Conservation (phyloP, 2,329 filamentous ascomycete species). For the Fusarium xyrophilum region DNA sequence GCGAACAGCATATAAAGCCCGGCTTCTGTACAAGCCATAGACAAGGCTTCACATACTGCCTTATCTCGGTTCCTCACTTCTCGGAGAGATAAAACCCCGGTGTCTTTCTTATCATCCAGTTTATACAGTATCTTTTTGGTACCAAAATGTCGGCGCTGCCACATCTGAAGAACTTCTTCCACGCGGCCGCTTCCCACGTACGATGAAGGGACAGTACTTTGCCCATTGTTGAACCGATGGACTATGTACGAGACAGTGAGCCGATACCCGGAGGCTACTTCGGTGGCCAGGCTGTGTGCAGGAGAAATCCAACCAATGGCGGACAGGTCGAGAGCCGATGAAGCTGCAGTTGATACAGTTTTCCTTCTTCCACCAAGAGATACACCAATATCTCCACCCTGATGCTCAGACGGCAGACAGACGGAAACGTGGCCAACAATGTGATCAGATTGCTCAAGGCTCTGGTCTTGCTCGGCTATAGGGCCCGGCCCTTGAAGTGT, state of each 20-base stretch:
- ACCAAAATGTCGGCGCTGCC: not conserved
- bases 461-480: not conserved
- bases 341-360: not conserved
- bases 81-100: not conserved
- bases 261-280: constrained; percentile 18
- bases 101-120: not conserved
- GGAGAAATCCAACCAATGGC: constrained; percentile 14
- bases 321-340: constrained; percentile 18
- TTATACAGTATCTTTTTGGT: constrained; percentile 7
- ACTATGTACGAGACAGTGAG: constrained; percentile 20
- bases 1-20: constrained; percentile 21
- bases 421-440: constrained; percentile 9
- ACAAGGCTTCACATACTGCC: constrained; percentile 5
- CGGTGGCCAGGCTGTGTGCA: not conserved
- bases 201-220: not conserved
- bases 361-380: not conserved
- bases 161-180: constrained; percentile 3
- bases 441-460: not conserved
- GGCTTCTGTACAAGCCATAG: not conserved
- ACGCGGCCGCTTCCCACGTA: not conserved
- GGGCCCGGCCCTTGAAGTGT: constrained; percentile 16
- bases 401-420: constrained; percentile 21
- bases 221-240: not conserved
- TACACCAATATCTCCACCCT: constrained; percentile 16
- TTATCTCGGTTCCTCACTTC: not conserved